Conservation (phyloP, 2,329 filamentous ascomycete genomes). For the Neonectria faginata region DNA sequence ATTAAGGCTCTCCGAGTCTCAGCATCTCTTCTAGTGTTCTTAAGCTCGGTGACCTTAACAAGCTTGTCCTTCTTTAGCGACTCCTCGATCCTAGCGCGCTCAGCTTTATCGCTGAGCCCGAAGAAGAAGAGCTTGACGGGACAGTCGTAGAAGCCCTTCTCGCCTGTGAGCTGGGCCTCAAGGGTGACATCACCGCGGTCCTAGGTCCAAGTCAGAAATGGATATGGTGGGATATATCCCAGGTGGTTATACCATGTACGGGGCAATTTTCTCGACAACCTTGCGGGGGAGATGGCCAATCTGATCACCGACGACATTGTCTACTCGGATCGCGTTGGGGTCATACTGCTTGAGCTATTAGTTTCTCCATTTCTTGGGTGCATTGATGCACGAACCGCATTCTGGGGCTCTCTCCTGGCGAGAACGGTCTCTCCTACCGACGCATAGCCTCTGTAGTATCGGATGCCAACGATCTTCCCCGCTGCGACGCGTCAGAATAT, state of each 20-base stretch:
- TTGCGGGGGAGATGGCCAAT: slow-evolving; percentile 81
- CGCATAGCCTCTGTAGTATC: slow-evolving; percentile 73
- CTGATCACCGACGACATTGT: slow-evolving; percentile 79
- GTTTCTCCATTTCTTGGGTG: neutral
- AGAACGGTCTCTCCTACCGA: slow-evolving; percentile 72
- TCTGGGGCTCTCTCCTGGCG: slow-evolving; percentile 73
- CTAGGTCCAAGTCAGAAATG: slow-evolving; percentile 49
- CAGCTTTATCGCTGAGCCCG: slow-evolving; percentile 69
- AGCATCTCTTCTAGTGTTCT: slow-evolving; percentile 65
- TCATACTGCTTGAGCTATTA: slow-evolving; percentile 65
- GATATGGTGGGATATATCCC: neutral
- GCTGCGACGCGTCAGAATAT: slow-evolving; percentile 47
- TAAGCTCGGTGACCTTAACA: slow-evolving; percentile 67
- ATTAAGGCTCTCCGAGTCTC: slow-evolving; percentile 62
- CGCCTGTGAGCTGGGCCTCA: slow-evolving; percentile 76
- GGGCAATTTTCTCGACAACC: slow-evolving; percentile 77
- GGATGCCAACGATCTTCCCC: slow-evolving; percentile 63
- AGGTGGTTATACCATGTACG: slow-evolving; percentile 68
- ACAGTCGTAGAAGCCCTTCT: slow-evolving; percentile 76
- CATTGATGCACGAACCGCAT: slow-evolving; percentile 58
- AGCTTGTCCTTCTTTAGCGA: slow-evolving; percentile 74
- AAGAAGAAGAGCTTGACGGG: slow-evolving; percentile 77
- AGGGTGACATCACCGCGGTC: slow-evolving; percentile 71
- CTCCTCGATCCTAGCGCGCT: slow-evolving; percentile 66
- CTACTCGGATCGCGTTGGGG: slow-evolving; percentile 79